Percentiles rank a stretch among this genome's conserved stretches.
phyloP scores from a whole-genome alignment of 192 early-diverging fungal species.

The Coemansia sp. region DNA sequence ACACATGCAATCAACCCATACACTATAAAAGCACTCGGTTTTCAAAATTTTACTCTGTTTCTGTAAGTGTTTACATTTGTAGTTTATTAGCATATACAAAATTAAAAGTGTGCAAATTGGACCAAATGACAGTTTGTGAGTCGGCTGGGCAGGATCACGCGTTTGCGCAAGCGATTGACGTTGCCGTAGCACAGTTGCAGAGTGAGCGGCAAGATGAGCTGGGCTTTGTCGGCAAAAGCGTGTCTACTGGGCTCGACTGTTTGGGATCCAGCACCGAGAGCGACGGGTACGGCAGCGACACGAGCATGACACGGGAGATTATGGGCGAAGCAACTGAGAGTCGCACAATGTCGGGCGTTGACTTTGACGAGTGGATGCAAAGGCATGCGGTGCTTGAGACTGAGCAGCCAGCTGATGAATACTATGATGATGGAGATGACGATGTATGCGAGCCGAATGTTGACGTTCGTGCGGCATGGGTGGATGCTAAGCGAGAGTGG shows the following conservation, averaged over 20 bases:
- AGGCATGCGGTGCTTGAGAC: conserved; percentile 22
- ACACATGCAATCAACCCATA: too few species aligned
- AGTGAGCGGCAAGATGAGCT: conserved; percentile 1
- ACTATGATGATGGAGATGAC: neutral
- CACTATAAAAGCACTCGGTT: too few species aligned
- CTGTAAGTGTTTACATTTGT: too few species aligned
- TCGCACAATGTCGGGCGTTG: conserved; percentile 15
- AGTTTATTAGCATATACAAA: too few species aligned
- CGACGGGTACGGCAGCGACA: conserved; percentile 5
- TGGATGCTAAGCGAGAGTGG: conserved; percentile 10
- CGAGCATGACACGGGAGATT: conserved; percentile 27
- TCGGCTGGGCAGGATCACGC: neutral
- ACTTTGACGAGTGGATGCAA: conserved; percentile 44
- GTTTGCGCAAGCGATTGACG: conserved; percentile 7
- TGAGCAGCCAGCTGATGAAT: neutral
- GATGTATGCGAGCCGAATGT: neutral
- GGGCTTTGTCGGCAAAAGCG: neutral
- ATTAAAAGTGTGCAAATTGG: too few species aligned
- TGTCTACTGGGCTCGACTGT: neutral
- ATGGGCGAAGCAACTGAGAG: conserved; percentile 20
- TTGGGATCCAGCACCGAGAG: neutral
- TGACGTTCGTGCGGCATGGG: conserved; percentile 19
- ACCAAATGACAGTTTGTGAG: neutral
- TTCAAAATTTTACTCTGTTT: too few species aligned
- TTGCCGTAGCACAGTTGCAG: conserved; percentile 13